phyloP scores from a whole-genome alignment of 768 basidiomycete species.

The Podaxis sp. region DNA sequence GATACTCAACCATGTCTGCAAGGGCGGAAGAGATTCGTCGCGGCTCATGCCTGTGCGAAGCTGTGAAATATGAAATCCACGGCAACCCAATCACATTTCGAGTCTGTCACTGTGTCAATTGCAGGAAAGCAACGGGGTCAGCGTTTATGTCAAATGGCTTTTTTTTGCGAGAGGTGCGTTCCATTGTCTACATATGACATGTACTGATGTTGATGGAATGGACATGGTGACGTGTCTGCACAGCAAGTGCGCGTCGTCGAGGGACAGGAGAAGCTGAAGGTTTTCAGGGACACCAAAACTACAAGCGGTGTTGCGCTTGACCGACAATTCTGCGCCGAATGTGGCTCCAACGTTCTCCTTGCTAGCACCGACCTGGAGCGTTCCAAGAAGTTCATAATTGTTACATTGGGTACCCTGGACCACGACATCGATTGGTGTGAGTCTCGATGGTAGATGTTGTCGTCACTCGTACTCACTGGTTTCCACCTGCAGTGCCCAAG shows the following conservation, averaged over 20 bases:
- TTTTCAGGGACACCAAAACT: conserved; percentile 28
- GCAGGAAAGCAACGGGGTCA: conserved; percentile 40
- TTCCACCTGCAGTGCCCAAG: conserved; percentile 24
- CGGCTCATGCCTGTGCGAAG: conserved; percentile 38
- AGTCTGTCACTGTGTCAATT: conserved; percentile 44
- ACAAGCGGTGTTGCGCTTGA: conserved; percentile 27
- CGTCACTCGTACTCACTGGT: not conserved
- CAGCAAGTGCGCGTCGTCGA: conserved; percentile 27
- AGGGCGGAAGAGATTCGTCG: conserved; percentile 8
- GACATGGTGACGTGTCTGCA: not conserved
- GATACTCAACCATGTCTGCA: not conserved
- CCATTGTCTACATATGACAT: not conserved
- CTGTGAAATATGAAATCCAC: conserved; percentile 31
- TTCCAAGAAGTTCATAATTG: conserved; percentile 20
- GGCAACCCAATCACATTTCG: conserved; percentile 36
- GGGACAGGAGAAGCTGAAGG: conserved; percentile 27
- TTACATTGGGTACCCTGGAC: conserved; percentile 31
- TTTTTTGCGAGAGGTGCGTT: conserved; percentile 32
- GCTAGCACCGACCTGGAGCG: conserved; percentile 16
- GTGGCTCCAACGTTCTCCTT: conserved; percentile 36
- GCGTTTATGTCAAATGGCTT: conserved; percentile 39
- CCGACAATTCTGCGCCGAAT: conserved; percentile 32
- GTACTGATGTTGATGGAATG: not conserved
- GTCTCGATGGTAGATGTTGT: not conserved
- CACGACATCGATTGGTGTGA: conserved; percentile 27